These are phyloP conservation scores for Fonsecaea pedrosoi DNA, from an alignment of 2,329 filamentous ascomycete genomes.

Conservation along the genomic window DNA sequence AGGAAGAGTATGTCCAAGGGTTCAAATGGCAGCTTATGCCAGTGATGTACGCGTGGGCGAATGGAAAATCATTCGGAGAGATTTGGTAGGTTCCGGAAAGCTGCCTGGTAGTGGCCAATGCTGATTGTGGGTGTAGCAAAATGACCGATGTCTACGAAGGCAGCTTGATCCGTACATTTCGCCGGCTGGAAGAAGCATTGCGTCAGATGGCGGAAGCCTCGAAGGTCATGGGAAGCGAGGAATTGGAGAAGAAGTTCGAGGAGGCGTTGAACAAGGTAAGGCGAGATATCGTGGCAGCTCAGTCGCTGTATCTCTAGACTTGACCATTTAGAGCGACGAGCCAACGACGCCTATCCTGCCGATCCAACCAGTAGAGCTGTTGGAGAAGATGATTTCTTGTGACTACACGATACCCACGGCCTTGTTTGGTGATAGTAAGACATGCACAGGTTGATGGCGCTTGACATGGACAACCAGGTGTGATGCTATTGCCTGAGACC, in stretches of 20 bases:
- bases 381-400: slow-evolving; percentile 1
- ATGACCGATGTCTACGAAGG: slow-evolving; percentile 99
- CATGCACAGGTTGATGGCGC: slow-evolving; percentile 10
- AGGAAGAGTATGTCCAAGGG: slow-evolving; percentile 87
- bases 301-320: slow-evolving; percentile 77
- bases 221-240: slow-evolving; percentile 98
- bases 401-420: slow-evolving; percentile 24
- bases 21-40: slow-evolving; percentile 98
- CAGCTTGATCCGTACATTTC: slow-evolving; percentile 93
- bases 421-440: slow-evolving; percentile 21
- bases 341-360: not conserved
- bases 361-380: not conserved
- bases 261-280: slow-evolving; percentile 51
- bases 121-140: slow-evolving; percentile 67
- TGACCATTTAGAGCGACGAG: slow-evolving; percentile 6
- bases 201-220: slow-evolving; percentile 94
- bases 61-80: slow-evolving; percentile 86
- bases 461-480: slow-evolving; percentile 21
- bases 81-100: slow-evolving; percentile 76
- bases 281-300: slow-evolving; percentile 91
- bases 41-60: slow-evolving; percentile 89
- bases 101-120: slow-evolving; percentile 15
- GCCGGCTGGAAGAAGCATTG: slow-evolving; percentile 89
- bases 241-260: slow-evolving; percentile 65
- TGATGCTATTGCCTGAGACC: slow-evolving; percentile 25